Evolutionary conservation across 177 flowering plant genomes (phyloP), one percentile per base, ranked within the genome.

Genomic region (Vitis hybrid): DNA sequence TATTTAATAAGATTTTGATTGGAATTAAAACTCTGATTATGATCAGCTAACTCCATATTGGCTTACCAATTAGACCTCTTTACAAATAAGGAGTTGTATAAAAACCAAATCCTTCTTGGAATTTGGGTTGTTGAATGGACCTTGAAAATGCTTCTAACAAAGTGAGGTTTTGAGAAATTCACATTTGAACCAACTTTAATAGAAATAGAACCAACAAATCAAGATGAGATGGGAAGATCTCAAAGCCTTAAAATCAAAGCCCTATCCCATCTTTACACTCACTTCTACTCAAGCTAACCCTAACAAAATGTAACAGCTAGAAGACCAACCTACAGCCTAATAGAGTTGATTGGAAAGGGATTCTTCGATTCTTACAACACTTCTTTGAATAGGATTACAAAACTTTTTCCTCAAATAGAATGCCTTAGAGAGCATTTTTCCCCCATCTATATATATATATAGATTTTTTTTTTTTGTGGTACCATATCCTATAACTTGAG

Each of bases 141-240:
- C 15, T 15, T 52, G 15, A 12, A 11, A 12, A 12, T 52, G 12
- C 55, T 52, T 52, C 5, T 52, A 11, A 2, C 19, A 14, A 15
- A 53, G 55, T 14, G 26, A 14, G 10, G 18, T 12, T 16, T 1
- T 9, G 22, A 70, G 33, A 50, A 26, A 70, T 51, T 65, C 58
- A 73, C 57, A 70, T 14, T 61, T 26, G 64, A 67, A 58, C 26
- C 31, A 51, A 55, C 15, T 60, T 20, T 49, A 48, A 39, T 62
- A 71, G 72, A 56, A 60, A n/a, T 70, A 45, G 58, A 70, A 70
- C 59, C 65, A 67, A 72, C 65, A 66, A 70, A 70, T 71, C 60
- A 59, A 70, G 52, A 18, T 62, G 45, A 68, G 61, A 57, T 26
- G 29, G 29, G 29, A 26, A 26, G 29, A 8, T 5, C n/a, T 14